Evolutionary conservation across 768 basidiomycete genomes (phyloP).

Genomic region (Macrolepiota albuminosa): DNA sequence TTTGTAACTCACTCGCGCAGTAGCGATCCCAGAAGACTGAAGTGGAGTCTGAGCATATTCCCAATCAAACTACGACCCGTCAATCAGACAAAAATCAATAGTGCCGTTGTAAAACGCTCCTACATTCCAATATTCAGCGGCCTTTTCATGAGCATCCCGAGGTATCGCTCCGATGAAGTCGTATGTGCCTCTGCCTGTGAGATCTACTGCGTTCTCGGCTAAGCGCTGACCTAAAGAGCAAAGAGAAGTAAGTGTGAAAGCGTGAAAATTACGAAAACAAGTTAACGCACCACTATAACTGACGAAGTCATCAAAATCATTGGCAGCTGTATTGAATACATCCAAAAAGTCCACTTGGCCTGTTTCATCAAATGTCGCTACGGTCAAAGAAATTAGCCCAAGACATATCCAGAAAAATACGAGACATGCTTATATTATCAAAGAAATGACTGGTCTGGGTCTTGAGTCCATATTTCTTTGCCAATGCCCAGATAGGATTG

Average conservation of each 20-base stretch:
- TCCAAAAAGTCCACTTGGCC: not conserved
- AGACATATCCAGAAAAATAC: not conserved
- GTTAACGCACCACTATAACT: not conserved
- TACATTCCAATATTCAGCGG: no score
- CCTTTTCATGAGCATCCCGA: constrained; percentile 11
- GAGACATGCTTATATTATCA: not conserved
- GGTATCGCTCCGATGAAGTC: constrained; percentile 41
- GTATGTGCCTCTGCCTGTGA: constrained; percentile 51
- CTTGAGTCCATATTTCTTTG: no score
- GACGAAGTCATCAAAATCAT: not conserved
- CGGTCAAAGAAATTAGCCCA: not conserved
- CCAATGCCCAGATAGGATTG: no score
- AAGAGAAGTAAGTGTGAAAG: not conserved
- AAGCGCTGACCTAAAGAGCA: constrained; percentile 39
- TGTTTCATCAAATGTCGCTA: not conserved
- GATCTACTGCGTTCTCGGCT: constrained; percentile 41
- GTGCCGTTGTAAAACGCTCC: no score
- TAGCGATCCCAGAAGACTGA: not conserved
- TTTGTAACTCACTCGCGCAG: not conserved
- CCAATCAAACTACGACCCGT: not conserved
- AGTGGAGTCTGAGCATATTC: not conserved
- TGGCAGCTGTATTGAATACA: not conserved
- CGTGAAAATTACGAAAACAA: not conserved
- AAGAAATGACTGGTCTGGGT: no score
- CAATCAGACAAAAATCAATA: no score